Conservation (phyloP, 345 rosid genomes). For the Eucalyptus sideroxylon region DNA sequence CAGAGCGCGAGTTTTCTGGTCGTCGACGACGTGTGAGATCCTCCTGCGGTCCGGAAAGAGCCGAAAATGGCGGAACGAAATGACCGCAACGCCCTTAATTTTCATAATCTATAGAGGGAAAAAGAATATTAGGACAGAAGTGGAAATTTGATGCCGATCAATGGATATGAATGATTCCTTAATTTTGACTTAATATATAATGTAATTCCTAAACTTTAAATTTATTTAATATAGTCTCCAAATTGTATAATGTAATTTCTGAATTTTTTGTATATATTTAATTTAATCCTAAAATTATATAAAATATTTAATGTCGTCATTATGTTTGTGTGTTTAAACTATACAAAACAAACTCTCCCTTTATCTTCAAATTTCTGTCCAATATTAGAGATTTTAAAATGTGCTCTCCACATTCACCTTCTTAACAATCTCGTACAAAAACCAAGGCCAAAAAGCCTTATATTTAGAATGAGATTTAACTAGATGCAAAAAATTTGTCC, state of each 20-base stretch:
- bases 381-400: too few relatives aligned
- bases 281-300: too few relatives aligned
- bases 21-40: neutral
- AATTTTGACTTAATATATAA: neutral
- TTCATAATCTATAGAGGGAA: neutral
- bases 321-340: accelerated
- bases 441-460: too few relatives aligned
- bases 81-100: neutral
- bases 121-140: neutral
- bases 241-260: accelerated
- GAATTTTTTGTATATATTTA: too few relatives aligned
- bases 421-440: too few relatives aligned
- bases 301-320: accelerated
- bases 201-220: accelerated
- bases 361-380: accelerated
- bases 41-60: neutral
- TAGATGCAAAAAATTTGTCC: accelerated
- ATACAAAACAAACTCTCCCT: too few relatives aligned
- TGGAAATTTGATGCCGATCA: neutral
- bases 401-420: too few relatives aligned
- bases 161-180: too few relatives aligned
- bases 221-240: accelerated
- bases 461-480: too few relatives aligned
- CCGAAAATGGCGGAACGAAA: neutral
- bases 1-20: neutral